Conservation (phyloP, 1,284 basidiomycete species). For the Apiotrichum mycotoxinovorans region DNA sequence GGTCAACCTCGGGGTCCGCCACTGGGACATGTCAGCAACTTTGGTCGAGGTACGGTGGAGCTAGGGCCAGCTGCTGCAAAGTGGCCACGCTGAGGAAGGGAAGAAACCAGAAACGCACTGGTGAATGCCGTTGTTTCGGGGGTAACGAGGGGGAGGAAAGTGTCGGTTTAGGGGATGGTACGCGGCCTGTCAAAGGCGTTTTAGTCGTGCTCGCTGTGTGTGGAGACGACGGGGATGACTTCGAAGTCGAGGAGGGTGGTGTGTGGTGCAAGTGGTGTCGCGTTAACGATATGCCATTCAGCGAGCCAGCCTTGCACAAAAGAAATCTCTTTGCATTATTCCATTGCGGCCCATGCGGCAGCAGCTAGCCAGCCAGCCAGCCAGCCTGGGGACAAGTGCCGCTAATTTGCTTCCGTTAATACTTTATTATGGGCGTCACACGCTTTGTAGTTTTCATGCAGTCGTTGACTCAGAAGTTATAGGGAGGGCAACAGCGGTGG, state of each 20-base stretch:
- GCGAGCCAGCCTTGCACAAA: slow-evolving; percentile 1
- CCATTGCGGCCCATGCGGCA: too few relatives aligned
- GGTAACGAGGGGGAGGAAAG: background rate
- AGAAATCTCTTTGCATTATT: background rate
- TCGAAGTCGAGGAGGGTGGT: background rate
- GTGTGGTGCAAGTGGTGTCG: background rate
- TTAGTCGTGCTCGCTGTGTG: background rate
- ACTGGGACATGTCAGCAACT: slow-evolving; percentile 24
- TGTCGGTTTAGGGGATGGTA: background rate
- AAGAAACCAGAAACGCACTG: too few relatives aligned
- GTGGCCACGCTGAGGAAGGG: too few relatives aligned
- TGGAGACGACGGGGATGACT: background rate
- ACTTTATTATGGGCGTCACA: background rate
- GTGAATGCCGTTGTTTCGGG: background rate
- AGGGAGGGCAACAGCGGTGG: too few relatives aligned
- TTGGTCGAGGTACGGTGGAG: background rate
- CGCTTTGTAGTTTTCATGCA: too few relatives aligned
- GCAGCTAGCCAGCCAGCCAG: too few relatives aligned
- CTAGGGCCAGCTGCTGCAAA: too few relatives aligned
- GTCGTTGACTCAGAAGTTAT: too few relatives aligned
- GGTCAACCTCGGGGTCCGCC: slow-evolving; percentile 50
- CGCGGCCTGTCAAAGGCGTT: background rate
- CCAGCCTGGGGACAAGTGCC: too few relatives aligned
- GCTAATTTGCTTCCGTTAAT: background rate
- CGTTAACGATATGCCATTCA: background rate